These are phyloP conservation scores for Schoenoplectus triqueter DNA, from an alignment of 202 grass and related monocot genomes.

Conservation along the genomic window DNA sequence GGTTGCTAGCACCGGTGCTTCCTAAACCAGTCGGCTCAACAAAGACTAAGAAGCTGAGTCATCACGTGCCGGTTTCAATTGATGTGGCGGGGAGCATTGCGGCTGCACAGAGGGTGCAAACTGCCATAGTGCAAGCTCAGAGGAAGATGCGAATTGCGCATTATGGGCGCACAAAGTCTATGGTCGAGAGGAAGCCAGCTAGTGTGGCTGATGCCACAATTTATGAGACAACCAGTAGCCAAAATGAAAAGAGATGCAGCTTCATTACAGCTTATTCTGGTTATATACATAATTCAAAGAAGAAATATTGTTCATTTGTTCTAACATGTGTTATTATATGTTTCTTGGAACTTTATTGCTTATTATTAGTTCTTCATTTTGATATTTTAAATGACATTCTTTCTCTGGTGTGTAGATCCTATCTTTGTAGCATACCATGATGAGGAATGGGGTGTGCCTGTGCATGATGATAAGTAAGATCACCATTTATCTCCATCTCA, in stretches of 20 bases:
- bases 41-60: conserved; percentile 21
- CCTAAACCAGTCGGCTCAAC: conserved; percentile 37
- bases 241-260: conserved; percentile 91
- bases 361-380: neutral
- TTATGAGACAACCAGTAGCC: neutral
- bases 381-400: neutral
- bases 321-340: neutral
- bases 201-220: conserved; percentile 38
- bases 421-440: conserved; percentile 84
- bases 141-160: conserved; percentile 90
- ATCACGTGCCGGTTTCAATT: conserved; percentile 42
- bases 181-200: conserved; percentile 58
- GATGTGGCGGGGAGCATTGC: conserved; percentile 78
- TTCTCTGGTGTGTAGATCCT: conserved; percentile 49
- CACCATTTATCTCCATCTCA: neutral
- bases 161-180: conserved; percentile 81
- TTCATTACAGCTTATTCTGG: conserved; percentile 91
- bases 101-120: conserved; percentile 81
- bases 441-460: conserved; percentile 91
- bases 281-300: conserved; percentile 17
- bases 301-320: neutral
- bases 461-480: conserved; percentile 80
- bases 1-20: conserved; percentile 27
- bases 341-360: neutral
- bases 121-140: conserved; percentile 71